phyloP scores from a whole-genome alignment of 2,329 filamentous ascomycete species.

The Hypoxylon sp. region DNA sequence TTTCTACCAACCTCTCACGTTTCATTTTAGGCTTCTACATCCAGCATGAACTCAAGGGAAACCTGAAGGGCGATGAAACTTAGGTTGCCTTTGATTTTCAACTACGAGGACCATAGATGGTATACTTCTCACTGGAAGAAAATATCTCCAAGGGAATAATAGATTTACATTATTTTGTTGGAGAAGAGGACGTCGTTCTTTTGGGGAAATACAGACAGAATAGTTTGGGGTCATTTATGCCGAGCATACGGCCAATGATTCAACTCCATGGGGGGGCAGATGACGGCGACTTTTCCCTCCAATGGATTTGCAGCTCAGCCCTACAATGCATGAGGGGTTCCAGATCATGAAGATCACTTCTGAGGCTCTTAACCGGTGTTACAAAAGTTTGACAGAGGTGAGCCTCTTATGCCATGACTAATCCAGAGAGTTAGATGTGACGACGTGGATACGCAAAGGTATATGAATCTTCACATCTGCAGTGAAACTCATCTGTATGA shows the following conservation, averaged over 20 bases:
- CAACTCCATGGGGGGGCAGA: constrained; percentile 15
- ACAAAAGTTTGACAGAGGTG: neutral
- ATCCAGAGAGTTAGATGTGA: neutral
- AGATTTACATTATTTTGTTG: neutral
- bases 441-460: too few relatives aligned
- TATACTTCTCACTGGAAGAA: neutral
- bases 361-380: constrained; percentile 23
- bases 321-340: constrained; percentile 23
- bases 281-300: constrained; percentile 13
- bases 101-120: neutral
- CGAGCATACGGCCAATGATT: constrained; percentile 11
- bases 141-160: neutral
- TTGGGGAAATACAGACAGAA: constrained; percentile 8
- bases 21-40: neutral
- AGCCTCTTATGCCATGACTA: neutral
- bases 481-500: too few relatives aligned
- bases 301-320: constrained; percentile 31
- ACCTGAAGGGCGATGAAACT: neutral
- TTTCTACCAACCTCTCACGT: too few relatives aligned
- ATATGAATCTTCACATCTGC: neutral
- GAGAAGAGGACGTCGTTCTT: neutral
- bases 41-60: neutral
- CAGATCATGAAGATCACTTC: constrained; percentile 33
- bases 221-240: constrained; percentile 13
- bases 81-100: neutral